A percentile compares a stretch with the other conserved stretches of the same genome.
phyloP scores from a whole-genome alignment of 2,329 filamentous ascomycete species.

The Hypoxylon rubiginosum region DNA sequence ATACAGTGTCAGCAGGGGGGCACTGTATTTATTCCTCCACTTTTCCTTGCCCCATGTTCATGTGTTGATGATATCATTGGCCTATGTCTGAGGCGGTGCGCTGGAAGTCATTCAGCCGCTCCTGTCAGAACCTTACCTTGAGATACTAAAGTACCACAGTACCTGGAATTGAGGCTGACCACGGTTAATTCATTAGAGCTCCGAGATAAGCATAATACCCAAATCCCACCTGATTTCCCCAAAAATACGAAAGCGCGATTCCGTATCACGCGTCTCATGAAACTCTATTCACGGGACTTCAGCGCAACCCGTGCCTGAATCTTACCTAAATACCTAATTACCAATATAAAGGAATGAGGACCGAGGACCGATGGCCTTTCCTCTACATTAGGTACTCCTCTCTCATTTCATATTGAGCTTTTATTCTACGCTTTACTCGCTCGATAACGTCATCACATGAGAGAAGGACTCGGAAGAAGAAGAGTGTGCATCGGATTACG shows the following conservation, averaged over 20 bases:
- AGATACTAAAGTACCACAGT: not conserved
- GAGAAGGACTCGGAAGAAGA: not conserved
- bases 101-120: slow-evolving; percentile 39
- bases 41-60: not conserved
- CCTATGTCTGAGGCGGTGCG: slow-evolving; percentile 26
- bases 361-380: not conserved
- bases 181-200: slow-evolving; percentile 22
- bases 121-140: slow-evolving; percentile 10
- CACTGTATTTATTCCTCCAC: slow-evolving; percentile 1
- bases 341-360: slow-evolving; percentile 23
- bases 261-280: slow-evolving; percentile 51
- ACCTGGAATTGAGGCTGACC: slow-evolving; percentile 6
- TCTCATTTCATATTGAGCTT: not conserved
- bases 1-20: slow-evolving; percentile 13
- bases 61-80: slow-evolving; percentile 21
- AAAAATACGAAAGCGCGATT: slow-evolving; percentile 44
- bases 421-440: slow-evolving; percentile 4
- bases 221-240: slow-evolving; percentile 35
- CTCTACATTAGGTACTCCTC: not conserved
- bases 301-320: slow-evolving; percentile 32
- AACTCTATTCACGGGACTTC: slow-evolving; percentile 49
- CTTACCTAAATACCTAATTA: slow-evolving; percentile 11
- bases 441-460: not conserved
- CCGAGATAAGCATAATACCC: slow-evolving; percentile 34
- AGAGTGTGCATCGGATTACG: not conserved